These are phyloP conservation scores for Thielaviopsis euricoi DNA, from an alignment of 2,329 filamentous ascomycete genomes.

Conservation along the genomic window DNA sequence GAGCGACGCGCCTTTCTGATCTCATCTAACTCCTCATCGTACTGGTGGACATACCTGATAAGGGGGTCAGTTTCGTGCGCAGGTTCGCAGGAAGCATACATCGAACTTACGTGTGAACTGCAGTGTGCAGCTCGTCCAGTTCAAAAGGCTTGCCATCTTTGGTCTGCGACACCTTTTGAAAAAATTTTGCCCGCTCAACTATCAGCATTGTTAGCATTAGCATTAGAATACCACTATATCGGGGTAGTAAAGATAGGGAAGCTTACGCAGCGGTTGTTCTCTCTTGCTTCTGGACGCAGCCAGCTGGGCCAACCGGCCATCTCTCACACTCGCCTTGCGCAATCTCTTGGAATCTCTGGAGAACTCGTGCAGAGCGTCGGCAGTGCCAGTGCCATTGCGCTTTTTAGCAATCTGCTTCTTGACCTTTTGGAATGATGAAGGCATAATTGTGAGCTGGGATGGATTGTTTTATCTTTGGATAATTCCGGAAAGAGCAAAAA, in stretches of 20 bases:
- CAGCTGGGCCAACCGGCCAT: slow-evolving; percentile 65
- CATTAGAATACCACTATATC: neutral
- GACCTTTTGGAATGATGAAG: slow-evolving; percentile 63
- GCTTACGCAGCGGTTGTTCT: slow-evolving; percentile 56
- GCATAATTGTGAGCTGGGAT: slow-evolving; percentile 37
- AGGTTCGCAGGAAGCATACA: slow-evolving; percentile 16
- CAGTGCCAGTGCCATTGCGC: slow-evolving; percentile 37
- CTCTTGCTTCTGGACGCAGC: slow-evolving; percentile 52
- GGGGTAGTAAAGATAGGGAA: neutral
- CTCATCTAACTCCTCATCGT: slow-evolving; percentile 52
- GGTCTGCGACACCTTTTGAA: slow-evolving; percentile 42
- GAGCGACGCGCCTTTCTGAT: slow-evolving; percentile 55
- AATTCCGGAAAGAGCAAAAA: neutral
- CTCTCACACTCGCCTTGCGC: slow-evolving; percentile 61
- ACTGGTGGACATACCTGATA: slow-evolving; percentile 45
- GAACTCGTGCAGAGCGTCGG: slow-evolving; percentile 68
- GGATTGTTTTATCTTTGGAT: neutral
- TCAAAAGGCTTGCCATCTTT: slow-evolving; percentile 28
- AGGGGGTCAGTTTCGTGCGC: slow-evolving; percentile 10
- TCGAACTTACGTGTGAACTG: slow-evolving; percentile 40
- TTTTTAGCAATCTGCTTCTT: slow-evolving; percentile 86
- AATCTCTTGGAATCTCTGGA: slow-evolving; percentile 74
- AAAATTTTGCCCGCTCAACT: slow-evolving; percentile 36
- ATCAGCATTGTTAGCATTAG: neutral
- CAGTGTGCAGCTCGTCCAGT: slow-evolving; percentile 38